Evolutionary conservation across 192 early-diverging fungal species (phyloP).

Genomic region (Coemansia sp.): DNA sequence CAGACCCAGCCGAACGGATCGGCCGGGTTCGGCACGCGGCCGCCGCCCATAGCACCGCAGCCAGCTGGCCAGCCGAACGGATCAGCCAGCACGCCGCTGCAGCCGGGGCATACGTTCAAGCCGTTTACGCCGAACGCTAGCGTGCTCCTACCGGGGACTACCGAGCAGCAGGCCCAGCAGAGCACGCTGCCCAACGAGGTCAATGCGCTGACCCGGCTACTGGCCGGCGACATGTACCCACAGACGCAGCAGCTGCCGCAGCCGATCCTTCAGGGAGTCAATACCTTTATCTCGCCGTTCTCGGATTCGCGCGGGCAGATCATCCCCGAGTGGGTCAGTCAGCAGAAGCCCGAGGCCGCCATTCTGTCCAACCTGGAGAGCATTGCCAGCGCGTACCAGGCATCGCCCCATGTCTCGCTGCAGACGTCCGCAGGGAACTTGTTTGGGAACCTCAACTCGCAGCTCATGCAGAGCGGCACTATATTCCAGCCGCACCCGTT

Average conservation of each 20-base stretch:
- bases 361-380: slow-evolving; percentile 40
- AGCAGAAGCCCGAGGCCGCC: slow-evolving; percentile 37
- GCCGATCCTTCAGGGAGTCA: slow-evolving; percentile 41
- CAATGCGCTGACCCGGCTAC: slow-evolving; percentile 22
- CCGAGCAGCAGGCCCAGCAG: neutral
- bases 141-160: neutral
- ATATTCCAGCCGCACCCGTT: slow-evolving; percentile 14
- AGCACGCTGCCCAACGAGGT: slow-evolving; percentile 11
- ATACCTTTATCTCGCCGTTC: slow-evolving; percentile 45
- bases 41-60: no score
- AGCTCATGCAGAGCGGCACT: slow-evolving; percentile 20
- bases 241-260: slow-evolving; percentile 41
- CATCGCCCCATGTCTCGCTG: slow-evolving; percentile 18
- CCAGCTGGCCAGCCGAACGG: no score
- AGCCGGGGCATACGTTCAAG: neutral
- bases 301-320: slow-evolving; percentile 19
- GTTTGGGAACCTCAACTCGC: slow-evolving; percentile 30
- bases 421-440: slow-evolving; percentile 9
- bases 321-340: slow-evolving; percentile 42
- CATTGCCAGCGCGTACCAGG: slow-evolving; percentile 35
- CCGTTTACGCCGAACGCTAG: neutral
- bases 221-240: slow-evolving; percentile 42
- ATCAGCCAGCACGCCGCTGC: neutral
- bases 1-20: neutral
- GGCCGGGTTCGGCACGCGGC: neutral